Conservation (phyloP, 192 early-diverging fungal species). For the Chytriomyces hyalinus region DNA sequence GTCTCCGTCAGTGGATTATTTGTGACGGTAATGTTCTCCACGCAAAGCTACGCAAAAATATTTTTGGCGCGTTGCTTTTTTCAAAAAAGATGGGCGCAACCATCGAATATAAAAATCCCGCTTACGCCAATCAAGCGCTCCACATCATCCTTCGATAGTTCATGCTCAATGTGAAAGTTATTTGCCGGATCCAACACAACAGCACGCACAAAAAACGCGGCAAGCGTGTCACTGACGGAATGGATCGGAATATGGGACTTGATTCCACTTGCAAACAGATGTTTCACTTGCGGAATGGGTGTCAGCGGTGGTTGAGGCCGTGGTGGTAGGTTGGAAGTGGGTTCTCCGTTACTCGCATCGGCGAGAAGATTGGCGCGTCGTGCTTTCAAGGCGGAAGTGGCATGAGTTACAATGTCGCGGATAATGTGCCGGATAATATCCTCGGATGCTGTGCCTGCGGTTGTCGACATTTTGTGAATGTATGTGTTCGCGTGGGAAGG, state of each 20-base stretch:
- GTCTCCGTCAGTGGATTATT: slow-evolving; percentile 54
- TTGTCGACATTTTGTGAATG: not conserved
- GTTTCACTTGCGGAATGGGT: slow-evolving; percentile 32
- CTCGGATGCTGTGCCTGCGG: slow-evolving; percentile 40
- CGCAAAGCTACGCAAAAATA: slow-evolving; percentile 43
- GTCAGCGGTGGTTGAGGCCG: slow-evolving; percentile 32
- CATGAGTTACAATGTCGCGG: slow-evolving; percentile 54
- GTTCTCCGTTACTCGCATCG: not conserved
- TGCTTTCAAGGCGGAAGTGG: slow-evolving; percentile 47
- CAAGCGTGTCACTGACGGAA: slow-evolving; percentile 62
- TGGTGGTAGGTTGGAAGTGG: slow-evolving; percentile 7
- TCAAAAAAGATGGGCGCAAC: not conserved
- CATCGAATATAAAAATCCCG: not conserved
- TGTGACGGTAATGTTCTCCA: slow-evolving; percentile 49
- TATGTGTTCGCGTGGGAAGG: not conserved
- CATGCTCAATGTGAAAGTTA: slow-evolving; percentile 57
- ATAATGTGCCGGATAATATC: slow-evolving; percentile 64
- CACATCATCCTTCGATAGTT: slow-evolving; percentile 59
- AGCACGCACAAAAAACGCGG: slow-evolving; percentile 64
- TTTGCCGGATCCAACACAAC: slow-evolving; percentile 62
- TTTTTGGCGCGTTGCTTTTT: slow-evolving; percentile 2
- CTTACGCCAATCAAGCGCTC: slow-evolving; percentile 58
- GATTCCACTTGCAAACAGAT: slow-evolving; percentile 40
- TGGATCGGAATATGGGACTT: slow-evolving; percentile 37
- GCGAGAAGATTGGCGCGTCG: slow-evolving; percentile 23